Conservation (phyloP, 192 early-diverging fungal genomes). For the Backusella parvicylindrica region DNA sequence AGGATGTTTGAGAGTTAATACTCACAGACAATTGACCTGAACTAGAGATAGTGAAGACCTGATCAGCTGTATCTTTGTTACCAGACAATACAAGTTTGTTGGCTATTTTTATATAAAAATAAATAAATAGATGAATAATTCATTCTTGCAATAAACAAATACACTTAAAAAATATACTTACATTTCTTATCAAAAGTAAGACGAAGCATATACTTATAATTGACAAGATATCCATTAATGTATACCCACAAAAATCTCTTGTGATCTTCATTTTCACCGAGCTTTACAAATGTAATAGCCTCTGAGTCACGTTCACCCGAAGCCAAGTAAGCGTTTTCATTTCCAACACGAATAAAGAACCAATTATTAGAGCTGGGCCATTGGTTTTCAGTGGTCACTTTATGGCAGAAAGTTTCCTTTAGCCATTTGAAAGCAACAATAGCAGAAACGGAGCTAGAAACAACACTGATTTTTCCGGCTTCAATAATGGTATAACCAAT, state of each 20-base stretch:
- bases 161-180: slow-evolving; percentile 8
- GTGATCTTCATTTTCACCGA: slow-evolving; percentile 15
- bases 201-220: slow-evolving; percentile 26
- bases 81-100: slow-evolving; percentile 5
- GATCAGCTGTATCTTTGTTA: not conserved
- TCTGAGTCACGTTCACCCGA: slow-evolving; percentile 10
- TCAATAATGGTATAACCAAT: slow-evolving; percentile 8
- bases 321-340: slow-evolving; percentile 17
- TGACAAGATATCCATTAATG: slow-evolving; percentile 27
- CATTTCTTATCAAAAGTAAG: slow-evolving; percentile 6
- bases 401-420: slow-evolving; percentile 17
- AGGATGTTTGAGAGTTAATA: not conserved
- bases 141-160: not conserved
- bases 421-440: slow-evolving; percentile 26
- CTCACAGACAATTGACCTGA: slow-evolving; percentile 10
- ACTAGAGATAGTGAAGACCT: slow-evolving; percentile 3
- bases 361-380: slow-evolving; percentile 21
- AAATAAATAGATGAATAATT: not conserved
- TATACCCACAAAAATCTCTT: slow-evolving; percentile 27
- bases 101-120: not conserved
- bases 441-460: slow-evolving; percentile 13
- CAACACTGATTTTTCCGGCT: slow-evolving; percentile 13
- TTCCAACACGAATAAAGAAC: slow-evolving; percentile 24
- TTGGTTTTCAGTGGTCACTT: slow-evolving; percentile 9
- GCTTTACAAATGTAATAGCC: not conserved